A percentile compares a stretch with the other conserved stretches of the same genome.
Evolutionary conservation across 2,329 filamentous ascomycete genomes (phyloP).

Genomic region (Ascochyta pisi): DNA sequence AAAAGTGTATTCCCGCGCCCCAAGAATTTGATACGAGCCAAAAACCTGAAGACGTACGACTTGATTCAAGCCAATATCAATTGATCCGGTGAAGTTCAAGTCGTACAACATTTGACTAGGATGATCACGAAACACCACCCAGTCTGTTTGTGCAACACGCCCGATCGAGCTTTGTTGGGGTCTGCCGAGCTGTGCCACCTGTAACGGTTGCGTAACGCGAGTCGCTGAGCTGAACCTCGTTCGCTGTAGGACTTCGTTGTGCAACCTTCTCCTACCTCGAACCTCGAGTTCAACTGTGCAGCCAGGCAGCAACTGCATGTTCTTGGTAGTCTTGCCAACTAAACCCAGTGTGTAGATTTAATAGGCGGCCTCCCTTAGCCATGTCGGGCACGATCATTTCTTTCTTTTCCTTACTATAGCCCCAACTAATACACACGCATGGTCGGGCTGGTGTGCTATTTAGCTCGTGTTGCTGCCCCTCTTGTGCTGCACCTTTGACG

Average conservation of each 20-base stretch:
- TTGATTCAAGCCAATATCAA: no score
- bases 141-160: not conserved
- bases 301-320: not conserved
- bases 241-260: not conserved
- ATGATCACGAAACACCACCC: not conserved
- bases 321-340: not conserved
- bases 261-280: not conserved
- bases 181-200: not conserved
- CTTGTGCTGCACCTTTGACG: conserved; percentile 34
- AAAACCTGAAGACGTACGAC: no score
- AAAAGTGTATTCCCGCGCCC: not conserved
- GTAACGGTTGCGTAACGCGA: not conserved
- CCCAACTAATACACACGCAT: not conserved
- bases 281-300: not conserved
- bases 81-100: not conserved
- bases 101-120: not conserved
- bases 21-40: no score
- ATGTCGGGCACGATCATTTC: not conserved
- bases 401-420: no score
- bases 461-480: conserved; percentile 24
- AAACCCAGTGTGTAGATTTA: not conserved
- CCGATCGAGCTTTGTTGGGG: not conserved
- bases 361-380: not conserved
- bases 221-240: not conserved
- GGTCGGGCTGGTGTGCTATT: not conserved